These are phyloP conservation scores for Hondaea fermentalgiana DNA, from an alignment of 108 stramenopile genomes.

Conservation along the genomic window DNA sequence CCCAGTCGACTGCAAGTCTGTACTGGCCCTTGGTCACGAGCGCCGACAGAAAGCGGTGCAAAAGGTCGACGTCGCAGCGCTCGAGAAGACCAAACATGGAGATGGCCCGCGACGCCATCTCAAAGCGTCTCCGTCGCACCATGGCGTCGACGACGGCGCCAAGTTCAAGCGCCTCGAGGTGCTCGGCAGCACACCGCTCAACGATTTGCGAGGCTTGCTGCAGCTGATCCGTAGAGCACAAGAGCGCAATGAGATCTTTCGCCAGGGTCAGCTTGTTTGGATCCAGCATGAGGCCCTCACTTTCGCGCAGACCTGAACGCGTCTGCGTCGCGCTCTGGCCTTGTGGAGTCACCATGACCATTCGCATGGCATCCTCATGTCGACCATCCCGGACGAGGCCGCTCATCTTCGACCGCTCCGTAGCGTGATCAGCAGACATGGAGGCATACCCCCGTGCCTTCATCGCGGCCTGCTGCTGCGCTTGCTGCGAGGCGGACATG, in stretches of 20 bases:
- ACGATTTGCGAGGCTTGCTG: neutral
- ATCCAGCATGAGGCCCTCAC: neutral
- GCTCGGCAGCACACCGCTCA: neutral
- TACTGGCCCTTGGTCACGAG: neutral
- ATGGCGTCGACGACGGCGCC: neutral
- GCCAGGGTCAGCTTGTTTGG: neutral
- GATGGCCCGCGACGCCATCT: slow-evolving; percentile 8
- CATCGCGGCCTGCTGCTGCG: too few relatives aligned
- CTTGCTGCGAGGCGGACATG: too few relatives aligned
- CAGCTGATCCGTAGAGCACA: neutral
- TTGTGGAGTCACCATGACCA: neutral
- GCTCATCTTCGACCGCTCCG: neutral
- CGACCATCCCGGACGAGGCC: neutral
- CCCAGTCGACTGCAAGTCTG: slow-evolving; percentile 1
- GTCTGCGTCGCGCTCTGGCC: neutral
- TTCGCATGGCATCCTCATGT: neutral
- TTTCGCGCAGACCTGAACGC: neutral
- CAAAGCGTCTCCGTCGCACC: neutral
- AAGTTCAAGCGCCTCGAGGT: neutral
- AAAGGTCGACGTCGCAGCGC: neutral
- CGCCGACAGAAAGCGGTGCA: neutral
- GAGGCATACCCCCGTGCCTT: neutral
- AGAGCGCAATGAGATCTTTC: neutral
- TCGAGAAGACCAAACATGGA: slow-evolving; percentile 4
- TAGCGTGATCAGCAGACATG: neutral